Evolutionary conservation across 2,329 filamentous ascomycete genomes (phyloP), one percentile per base, ranked within the genome.

Genomic region (Stachybotrys chlorohalonatus): DNA sequence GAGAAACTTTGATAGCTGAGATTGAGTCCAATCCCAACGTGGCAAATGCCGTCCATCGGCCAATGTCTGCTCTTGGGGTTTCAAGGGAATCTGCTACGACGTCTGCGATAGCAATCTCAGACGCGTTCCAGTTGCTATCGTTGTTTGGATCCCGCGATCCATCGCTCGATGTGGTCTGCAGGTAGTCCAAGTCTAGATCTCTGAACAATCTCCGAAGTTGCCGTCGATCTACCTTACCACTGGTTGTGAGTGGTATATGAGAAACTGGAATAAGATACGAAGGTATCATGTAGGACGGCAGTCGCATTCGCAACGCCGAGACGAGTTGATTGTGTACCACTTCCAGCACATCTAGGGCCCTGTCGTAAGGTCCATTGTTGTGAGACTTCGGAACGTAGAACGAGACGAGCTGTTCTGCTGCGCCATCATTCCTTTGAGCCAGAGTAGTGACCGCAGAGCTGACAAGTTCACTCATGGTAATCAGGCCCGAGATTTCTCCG

Each of bases 21-120:
- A 96, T 83, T 0, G 91, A 95, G 65, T 96, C 90, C 6, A 96
- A 68, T 0, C 92, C 92, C 3, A 95, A 68, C n/a, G 79, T 82
- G 54, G 87, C 84, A 57, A 96, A 87, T 0, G 90, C 90, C 0
- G 84, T 86, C 71, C 84, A 85, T 36, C 81, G 80, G 9, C 70
- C 72, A 45, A 95, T 75, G 0, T 74, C 69, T 1, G 66, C 60
- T 4, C 64, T 55, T 0, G 79, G 63, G 1, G 82, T 64, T 0
- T 70, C 64, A 1, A 86, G 73, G 0, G 78, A 70, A 6, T 74
- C 61, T 0, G 80, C 73, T 7, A 95, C 69, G 1, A 78, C 70
- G 1, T 73, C 58, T 1, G 81, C 81, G 53, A 95, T 75, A 0
- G 64, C 58, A 1, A 57, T 63, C 63, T 95, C 90, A 6, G 72